A percentile compares a stretch with the other conserved stretches of the same genome.
phyloP scores from a whole-genome alignment of 1,284 basidiomycete genomes.

The Ceratobasidium papillatum region DNA sequence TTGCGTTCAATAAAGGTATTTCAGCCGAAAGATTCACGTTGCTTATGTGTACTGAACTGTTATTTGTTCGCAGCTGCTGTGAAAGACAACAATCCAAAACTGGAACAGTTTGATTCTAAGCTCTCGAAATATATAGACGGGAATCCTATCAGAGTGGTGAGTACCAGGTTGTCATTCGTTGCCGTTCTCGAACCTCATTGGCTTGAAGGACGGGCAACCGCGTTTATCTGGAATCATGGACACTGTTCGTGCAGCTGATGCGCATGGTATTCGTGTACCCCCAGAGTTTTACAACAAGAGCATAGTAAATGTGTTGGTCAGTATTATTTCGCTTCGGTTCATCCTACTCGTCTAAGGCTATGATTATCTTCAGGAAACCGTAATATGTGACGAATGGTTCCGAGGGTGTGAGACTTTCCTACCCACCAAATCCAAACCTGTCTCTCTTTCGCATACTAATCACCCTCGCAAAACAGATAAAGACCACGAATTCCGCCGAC shows the following conservation, averaged over 20 bases:
- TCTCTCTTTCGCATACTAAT: not conserved
- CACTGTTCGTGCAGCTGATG: constrained; percentile 75
- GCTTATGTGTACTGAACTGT: not conserved
- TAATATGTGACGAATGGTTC: constrained; percentile 83
- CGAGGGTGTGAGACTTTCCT: constrained; percentile 57
- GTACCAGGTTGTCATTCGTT: constrained; percentile 19
- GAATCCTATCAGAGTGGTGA: constrained; percentile 66
- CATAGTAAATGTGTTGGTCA: constrained; percentile 66
- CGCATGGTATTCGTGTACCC: constrained; percentile 75
- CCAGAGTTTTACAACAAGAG: constrained; percentile 71
- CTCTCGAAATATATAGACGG: constrained; percentile 76
- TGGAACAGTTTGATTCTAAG: constrained; percentile 70
- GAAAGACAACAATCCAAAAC: constrained; percentile 67
- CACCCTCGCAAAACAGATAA: constrained; percentile 61
- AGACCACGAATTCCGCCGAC: constrained; percentile 74
- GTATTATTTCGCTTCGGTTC: constrained; percentile 47
- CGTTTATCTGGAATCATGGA: constrained; percentile 82
- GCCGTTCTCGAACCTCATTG: not conserved
- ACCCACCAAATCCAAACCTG: not conserved
- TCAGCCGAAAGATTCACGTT: too few relatives aligned
- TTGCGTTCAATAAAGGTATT: constrained; percentile 69
- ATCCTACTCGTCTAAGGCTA: not conserved
- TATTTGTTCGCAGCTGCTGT: constrained; percentile 64
- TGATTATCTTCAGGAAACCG: constrained; percentile 64
- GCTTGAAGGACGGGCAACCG: constrained; percentile 70